Percentiles rank a stretch among this genome's conserved stretches.
Conservation (phyloP, 768 basidiomycete genomes). For the Tricholoma bakamatsutake region DNA sequence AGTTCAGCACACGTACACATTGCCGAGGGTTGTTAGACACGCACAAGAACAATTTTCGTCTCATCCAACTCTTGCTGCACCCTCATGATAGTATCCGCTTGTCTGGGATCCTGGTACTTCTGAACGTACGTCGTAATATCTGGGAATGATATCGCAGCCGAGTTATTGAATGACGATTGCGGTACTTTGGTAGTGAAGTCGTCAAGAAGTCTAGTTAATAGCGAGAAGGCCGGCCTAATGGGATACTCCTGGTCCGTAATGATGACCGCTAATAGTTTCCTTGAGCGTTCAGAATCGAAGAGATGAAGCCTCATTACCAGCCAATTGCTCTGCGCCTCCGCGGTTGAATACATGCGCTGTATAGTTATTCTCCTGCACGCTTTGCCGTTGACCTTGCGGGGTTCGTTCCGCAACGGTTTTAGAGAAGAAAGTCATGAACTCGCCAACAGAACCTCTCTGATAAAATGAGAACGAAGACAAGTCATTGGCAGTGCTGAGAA, state of each 20-base stretch:
- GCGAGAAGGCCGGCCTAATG: constrained; percentile 91
- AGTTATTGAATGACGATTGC: constrained; percentile 58
- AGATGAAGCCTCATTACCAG: constrained; percentile 42
- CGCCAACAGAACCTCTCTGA: constrained; percentile 78
- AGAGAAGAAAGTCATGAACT: constrained; percentile 93
- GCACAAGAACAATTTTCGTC: constrained; percentile 94
- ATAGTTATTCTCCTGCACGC: constrained; percentile 90
- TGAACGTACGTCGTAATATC: constrained; percentile 70
- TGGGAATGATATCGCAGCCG: constrained; percentile 68
- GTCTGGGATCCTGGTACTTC: constrained; percentile 95
- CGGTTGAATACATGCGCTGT: constrained; percentile 92
- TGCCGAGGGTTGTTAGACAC: constrained; percentile 21
- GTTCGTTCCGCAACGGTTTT: constrained; percentile 92
- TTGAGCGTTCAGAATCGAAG: constrained; percentile 5
- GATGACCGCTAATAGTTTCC: constrained; percentile 59
- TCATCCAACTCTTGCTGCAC: constrained; percentile 98
- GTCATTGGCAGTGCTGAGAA: constrained; percentile 68
- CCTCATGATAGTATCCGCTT: constrained; percentile 97
- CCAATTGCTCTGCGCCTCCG: constrained; percentile 78
- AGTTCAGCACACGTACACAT: neutral
- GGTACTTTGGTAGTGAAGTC: constrained; percentile 84
- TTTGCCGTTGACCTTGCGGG: constrained; percentile 82
- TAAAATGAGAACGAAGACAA: constrained; percentile 93
- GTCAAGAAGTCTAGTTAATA: constrained; percentile 88
- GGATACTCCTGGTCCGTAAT: constrained; percentile 97